Conservation (phyloP, 805 yeast species). For the Citeromyces matritensis region DNA sequence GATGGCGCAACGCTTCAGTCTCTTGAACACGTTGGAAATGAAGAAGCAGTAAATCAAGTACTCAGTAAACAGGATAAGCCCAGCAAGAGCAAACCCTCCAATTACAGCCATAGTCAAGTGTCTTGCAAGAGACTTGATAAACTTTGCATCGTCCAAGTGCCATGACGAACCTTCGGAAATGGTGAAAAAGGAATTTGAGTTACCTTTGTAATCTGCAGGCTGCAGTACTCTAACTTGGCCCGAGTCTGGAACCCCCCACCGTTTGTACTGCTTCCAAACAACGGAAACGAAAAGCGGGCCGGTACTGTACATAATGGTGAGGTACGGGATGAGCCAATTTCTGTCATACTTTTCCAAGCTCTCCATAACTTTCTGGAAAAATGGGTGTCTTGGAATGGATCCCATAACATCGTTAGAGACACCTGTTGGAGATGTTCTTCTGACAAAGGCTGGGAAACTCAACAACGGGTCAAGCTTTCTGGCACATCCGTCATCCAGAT, state of each 20-base stretch:
- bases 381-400: slow-evolving; percentile 74
- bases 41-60: slow-evolving; percentile 23
- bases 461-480: slow-evolving; percentile 68
- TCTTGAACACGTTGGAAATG: slow-evolving; percentile 9
- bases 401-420: slow-evolving; percentile 92
- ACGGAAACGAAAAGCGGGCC: slow-evolving; percentile 84
- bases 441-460: slow-evolving; percentile 70
- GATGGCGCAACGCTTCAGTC: slow-evolving; percentile 4
- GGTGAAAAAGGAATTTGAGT: slow-evolving; percentile 48
- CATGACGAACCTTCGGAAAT: slow-evolving; percentile 80
- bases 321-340: slow-evolving; percentile 76
- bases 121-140: slow-evolving; percentile 56
- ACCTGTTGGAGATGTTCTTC: slow-evolving; percentile 84
- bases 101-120: slow-evolving; percentile 63
- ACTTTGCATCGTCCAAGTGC: slow-evolving; percentile 81
- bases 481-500: slow-evolving; percentile 80
- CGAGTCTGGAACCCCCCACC: slow-evolving; percentile 59
- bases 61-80: slow-evolving; percentile 26
- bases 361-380: slow-evolving; percentile 57
- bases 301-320: slow-evolving; percentile 86
- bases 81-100: slow-evolving; percentile 51
- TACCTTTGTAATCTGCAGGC: slow-evolving; percentile 59
- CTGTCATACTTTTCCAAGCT: slow-evolving; percentile 45
- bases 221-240: slow-evolving; percentile 55
- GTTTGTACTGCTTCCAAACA: slow-evolving; percentile 75